Evolutionary conservation across 192 early-diverging fungal genomes (phyloP), one percentile per base, ranked within the genome.

Genomic region (Podila epicladia): DNA sequence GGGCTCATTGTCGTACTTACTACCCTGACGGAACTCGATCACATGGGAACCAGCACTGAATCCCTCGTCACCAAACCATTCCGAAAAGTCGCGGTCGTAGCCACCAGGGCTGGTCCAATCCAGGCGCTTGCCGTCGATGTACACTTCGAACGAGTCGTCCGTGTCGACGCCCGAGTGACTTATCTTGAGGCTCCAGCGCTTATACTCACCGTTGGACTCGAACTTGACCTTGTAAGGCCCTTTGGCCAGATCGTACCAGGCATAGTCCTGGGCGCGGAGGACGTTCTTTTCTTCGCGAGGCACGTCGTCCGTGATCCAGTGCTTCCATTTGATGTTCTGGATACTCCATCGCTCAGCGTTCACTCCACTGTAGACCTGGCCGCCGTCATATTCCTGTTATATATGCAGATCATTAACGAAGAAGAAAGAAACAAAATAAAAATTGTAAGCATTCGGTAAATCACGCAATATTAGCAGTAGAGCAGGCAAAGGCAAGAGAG

Each of bases 191-290:
- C 35, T 60, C 88, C 88, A 91, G 19, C 89, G 84, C 53, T 82
- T 67, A 33, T 28, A 90, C 5, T 83, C 45, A 8, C 90, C 90
- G 37, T 85, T 76, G n/a, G 82, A 86, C 12, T 78, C 45, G 65
- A 91, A 91, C 26, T 77, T 68, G 32, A 91, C 64, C 38, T 72
- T 69, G 69, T 89, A 89, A 9, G 82, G 72, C 1, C 90, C 90
- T 26, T 90, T 75, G n/a, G 76, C 84, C 13, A 91, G 80, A 65
- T 91, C 85, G 72, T 89, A 89, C 90, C 90, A 91, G 9, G 87
- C 67, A 50, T 89, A 89, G 58, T 88, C 88, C 57, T 89, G 86
- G 31, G 86, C 82, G 13, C 67, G 67, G 15, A 86, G 62, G 9
- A 80, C 82, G 38, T 73, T 66, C 67, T 77, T 69, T 69, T 89